phyloP scores from a whole-genome alignment of 257 asterid genomes.

The Ocimum tenuiflorum region DNA sequence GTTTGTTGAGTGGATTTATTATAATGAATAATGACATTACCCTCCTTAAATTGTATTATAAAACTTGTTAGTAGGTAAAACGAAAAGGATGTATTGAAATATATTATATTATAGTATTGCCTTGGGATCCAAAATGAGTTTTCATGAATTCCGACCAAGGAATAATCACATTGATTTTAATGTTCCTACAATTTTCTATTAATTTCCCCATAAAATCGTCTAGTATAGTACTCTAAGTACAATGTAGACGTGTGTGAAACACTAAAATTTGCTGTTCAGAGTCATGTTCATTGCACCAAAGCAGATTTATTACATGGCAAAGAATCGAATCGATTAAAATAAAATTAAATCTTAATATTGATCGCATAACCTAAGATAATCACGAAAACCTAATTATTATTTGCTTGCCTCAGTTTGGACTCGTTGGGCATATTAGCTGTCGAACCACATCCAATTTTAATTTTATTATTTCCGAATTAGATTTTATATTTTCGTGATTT shows the following conservation, averaged over 20 bases:
- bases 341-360: neutral
- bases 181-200: conserved; percentile 18
- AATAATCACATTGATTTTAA: conserved; percentile 22
- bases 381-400: neutral
- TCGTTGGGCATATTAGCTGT: too few species aligned
- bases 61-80: conserved; percentile 5
- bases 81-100: conserved; percentile 8
- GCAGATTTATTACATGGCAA: neutral
- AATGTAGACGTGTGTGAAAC: conserved; percentile 18
- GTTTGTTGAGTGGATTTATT: too few species aligned
- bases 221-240: neutral
- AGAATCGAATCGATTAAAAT: conserved; percentile 15
- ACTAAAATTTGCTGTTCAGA: neutral
- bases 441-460: too few species aligned
- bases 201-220: neutral
- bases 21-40: neutral
- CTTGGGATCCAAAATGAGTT: conserved; percentile 25
- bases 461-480: too few species aligned
- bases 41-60: neutral
- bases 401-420: too few species aligned
- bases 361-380: conserved; percentile 10
- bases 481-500: too few species aligned
- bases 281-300: conserved; percentile 23
- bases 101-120: too few species aligned
- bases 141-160: conserved; percentile 31